Base-by-base conservation (phyloP, 129 eudicot species). In the Flaveria trinervia region DNA sequence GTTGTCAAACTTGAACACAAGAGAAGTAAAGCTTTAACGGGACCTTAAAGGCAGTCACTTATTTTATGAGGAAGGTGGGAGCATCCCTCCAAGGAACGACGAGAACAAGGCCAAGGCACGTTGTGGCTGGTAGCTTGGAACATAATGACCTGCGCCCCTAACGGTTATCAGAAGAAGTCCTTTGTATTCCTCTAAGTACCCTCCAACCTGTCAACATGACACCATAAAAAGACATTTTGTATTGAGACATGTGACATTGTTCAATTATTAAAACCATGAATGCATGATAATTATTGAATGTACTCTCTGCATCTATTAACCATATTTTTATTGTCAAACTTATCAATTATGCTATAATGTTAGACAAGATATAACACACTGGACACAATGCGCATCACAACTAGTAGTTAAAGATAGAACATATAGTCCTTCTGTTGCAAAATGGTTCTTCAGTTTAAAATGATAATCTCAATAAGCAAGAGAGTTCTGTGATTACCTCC, bases 81-180 rank as follows among this genome's bases (percentile, higher is more conserved):
- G 88, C 48, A 50, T 77, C 55, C 85, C 88, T 69, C 78, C 78
- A 52, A 85, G 85, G 74, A 81, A 85, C 2, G 85, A 85, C 7
- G 88, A 77, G 66, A 85, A 68, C 75, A 81, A 60, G 20, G 81
- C 49, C 30, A 85, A 69, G 14, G 85, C 88, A 26, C 83, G 77
- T 39, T 85, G 61, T 2, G 88, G 88, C 60, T 85, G 88, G 81
- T 77, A 85, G 56, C 81, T 77, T 50, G 88, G 88, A 69, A 85
- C 85, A 14, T 64, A 50, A 74, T 85, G 88, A 25, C 85, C 85
- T 18, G 88, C 88, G 9, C 85, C 88, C 77, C 41, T 36, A 36
- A 36, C 41, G 41, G 41, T 36, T 36, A 36, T 36, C 41, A 36
- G 41, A 36, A 36, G 75, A 55, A 81, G 65, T 52, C 85, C 85